These are phyloP conservation scores for Microcyclospora tardicrescens DNA, from an alignment of 2,329 filamentous ascomycete genomes.

Conservation along the genomic window DNA sequence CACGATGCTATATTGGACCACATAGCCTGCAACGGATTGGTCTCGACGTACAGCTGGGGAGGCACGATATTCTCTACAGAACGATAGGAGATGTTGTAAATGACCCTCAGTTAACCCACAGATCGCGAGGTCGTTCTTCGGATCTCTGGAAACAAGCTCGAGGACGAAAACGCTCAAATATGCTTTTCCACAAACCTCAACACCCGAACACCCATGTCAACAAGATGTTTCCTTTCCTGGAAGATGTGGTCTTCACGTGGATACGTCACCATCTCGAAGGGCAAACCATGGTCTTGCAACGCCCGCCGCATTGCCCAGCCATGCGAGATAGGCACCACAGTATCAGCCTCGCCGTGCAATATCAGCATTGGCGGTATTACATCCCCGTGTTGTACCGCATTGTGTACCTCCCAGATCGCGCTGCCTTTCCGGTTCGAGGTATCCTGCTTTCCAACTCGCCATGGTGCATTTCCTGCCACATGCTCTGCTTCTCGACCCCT, in stretches of 20 bases:
- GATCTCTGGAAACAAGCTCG: too few relatives aligned
- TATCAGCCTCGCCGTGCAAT: constrained; percentile 24
- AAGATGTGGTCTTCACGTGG: constrained; percentile 23
- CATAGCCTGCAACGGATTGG: too few relatives aligned
- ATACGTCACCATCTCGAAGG: constrained; percentile 25
- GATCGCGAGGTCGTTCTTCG: too few relatives aligned
- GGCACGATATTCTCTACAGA: too few relatives aligned
- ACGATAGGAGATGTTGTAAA: too few relatives aligned
- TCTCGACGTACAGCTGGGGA: too few relatives aligned
- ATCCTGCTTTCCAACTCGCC: constrained; percentile 13
- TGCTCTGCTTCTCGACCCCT: constrained; percentile 16
- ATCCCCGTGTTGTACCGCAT: constrained; percentile 9
- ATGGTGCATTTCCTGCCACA: constrained; percentile 15
- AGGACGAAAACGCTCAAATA: constrained; percentile 1
- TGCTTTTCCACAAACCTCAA: constrained; percentile 11
- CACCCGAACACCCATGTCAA: constrained; percentile 17
- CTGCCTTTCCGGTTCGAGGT: constrained; percentile 11
- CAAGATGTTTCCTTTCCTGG: constrained; percentile 18
- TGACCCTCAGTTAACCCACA: too few relatives aligned
- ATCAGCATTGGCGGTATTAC: constrained; percentile 23
- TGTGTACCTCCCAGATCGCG: constrained; percentile 20
- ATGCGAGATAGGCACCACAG: constrained; percentile 23
- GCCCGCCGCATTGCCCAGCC: constrained; percentile 23
- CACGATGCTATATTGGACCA: too few relatives aligned
- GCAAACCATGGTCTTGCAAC: constrained; percentile 14